These are phyloP conservation scores for Clonostachys byssicola DNA, from an alignment of 2,329 filamentous ascomycete species.

Conservation along the genomic window DNA sequence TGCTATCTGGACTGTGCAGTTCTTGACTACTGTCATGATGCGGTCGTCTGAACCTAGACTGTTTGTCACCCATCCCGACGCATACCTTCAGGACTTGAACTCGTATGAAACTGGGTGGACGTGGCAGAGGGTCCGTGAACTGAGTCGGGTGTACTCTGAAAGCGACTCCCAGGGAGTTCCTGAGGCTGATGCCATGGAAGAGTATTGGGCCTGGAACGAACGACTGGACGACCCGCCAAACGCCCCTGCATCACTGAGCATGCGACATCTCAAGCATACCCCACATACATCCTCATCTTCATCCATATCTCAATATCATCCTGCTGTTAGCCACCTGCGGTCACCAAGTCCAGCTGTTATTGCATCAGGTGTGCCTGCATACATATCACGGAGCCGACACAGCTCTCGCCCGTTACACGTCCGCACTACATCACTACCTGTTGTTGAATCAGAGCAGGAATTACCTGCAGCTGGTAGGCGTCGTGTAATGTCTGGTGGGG, in stretches of 20 bases:
- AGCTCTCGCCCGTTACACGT: constrained; percentile 40
- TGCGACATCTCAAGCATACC: constrained; percentile 33
- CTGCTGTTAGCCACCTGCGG: constrained; percentile 29
- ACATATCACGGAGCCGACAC: constrained; percentile 27
- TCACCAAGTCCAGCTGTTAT: constrained; percentile 22
- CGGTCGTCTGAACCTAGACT: constrained; percentile 62
- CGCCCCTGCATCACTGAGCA: constrained; percentile 33
- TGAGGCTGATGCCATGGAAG: constrained; percentile 58
- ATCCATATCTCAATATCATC: constrained; percentile 5
- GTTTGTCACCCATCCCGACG: constrained; percentile 72
- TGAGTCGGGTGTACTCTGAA: constrained; percentile 53
- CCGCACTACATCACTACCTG: constrained; percentile 50
- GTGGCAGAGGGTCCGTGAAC: constrained; percentile 64
- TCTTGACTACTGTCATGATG: constrained; percentile 72
- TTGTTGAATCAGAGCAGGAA: constrained; percentile 24
- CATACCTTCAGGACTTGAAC: constrained; percentile 63
- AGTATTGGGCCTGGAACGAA: constrained; percentile 65
- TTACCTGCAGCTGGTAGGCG: constrained; percentile 31
- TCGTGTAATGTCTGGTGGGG: constrained; percentile 38
- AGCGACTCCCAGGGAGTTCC: constrained; percentile 40
- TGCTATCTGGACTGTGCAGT: constrained; percentile 66
- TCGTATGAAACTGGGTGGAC: constrained; percentile 57
- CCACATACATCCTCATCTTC: constrained; percentile 26
- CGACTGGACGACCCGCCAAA: constrained; percentile 55
- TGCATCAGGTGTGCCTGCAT: constrained; percentile 31